A percentile compares a stretch with the other conserved stretches of the same genome.
Conservation (phyloP, 225 moss, liverwort and hornwort genomes). For the Polytrichum formosum region DNA sequence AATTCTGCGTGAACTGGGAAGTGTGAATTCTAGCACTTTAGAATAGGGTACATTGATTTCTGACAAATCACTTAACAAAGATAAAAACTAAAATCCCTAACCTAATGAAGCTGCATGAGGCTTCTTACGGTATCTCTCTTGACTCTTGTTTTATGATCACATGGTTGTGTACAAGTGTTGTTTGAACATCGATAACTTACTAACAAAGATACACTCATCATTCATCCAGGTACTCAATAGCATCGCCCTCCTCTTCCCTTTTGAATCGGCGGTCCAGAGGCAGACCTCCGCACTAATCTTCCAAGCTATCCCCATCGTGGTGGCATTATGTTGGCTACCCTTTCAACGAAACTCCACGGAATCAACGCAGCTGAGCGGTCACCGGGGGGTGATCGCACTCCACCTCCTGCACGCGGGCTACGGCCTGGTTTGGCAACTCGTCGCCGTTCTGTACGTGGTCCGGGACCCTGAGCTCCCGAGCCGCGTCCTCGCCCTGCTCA, state of each 20-base stretch:
- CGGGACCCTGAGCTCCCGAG: conserved; percentile 38
- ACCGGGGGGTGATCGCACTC: conserved; percentile 51
- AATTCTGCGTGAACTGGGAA: too few relatives aligned
- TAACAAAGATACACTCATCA: too few relatives aligned
- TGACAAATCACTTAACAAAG: too few relatives aligned
- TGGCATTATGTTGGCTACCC: conserved; percentile 29
- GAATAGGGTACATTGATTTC: too few relatives aligned
- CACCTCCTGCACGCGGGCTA: conserved; percentile 52
- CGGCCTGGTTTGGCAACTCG: conserved; percentile 52
- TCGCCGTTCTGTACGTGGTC: conserved; percentile 37
- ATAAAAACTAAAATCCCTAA: too few relatives aligned
- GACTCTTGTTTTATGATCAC: too few relatives aligned
- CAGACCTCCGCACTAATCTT: conserved; percentile 31
- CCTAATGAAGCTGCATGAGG: too few relatives aligned
- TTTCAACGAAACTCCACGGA: conserved; percentile 16
- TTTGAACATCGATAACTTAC: too few relatives aligned
- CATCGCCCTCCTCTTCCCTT: conserved; percentile 51
- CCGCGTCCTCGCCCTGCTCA: conserved; percentile 24
- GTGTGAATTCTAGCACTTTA: too few relatives aligned
- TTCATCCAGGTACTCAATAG: too few relatives aligned
- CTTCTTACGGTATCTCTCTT: too few relatives aligned
- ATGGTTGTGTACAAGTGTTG: too few relatives aligned
- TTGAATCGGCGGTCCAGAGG: conserved; percentile 23
- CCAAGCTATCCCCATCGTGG: conserved; percentile 21
- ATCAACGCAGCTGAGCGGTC: conserved; percentile 37